Evolutionary conservation across 2,329 filamentous ascomycete species (phyloP).

Genomic region (Colletotrichum liaoningense): DNA sequence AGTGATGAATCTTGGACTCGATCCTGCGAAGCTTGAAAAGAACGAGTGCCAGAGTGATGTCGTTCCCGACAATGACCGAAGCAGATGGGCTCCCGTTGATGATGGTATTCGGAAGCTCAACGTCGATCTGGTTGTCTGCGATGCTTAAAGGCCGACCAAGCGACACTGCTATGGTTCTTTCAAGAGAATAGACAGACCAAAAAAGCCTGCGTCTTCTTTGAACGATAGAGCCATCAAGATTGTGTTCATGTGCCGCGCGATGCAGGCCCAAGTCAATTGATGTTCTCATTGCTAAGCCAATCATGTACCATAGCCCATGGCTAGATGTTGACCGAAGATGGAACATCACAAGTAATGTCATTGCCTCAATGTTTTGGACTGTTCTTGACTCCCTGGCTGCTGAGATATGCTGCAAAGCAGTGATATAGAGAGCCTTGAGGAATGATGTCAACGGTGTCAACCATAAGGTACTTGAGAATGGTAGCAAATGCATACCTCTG

Average conservation of each 20-base stretch:
- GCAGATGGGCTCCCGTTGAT: conserved; percentile 40
- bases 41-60: conserved; percentile 51
- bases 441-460: not conserved
- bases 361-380: conserved; percentile 63
- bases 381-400: conserved; percentile 60
- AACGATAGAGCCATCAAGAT: not conserved
- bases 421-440: conserved; percentile 58
- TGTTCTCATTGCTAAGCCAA: conserved; percentile 64
- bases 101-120: conserved; percentile 55
- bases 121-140: conserved; percentile 62
- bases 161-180: conserved; percentile 61
- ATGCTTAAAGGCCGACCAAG: conserved; percentile 62
- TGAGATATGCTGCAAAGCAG: conserved; percentile 60
- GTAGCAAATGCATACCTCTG: conserved; percentile 48
- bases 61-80: conserved; percentile 46
- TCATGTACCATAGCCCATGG: conserved; percentile 65
- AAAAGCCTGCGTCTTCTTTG: conserved; percentile 55
- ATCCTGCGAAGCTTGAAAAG: conserved; percentile 58
- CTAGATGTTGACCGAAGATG: conserved; percentile 62
- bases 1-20: conserved; percentile 62
- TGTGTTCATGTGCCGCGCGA: conserved; percentile 55
- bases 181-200: conserved; percentile 63
- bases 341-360: conserved; percentile 62
- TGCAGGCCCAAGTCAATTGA: conserved; percentile 64
- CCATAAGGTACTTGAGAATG: not conserved